These are phyloP conservation scores for Crotalaria pallida DNA, from an alignment of 306 rosid species.

Conservation along the genomic window DNA sequence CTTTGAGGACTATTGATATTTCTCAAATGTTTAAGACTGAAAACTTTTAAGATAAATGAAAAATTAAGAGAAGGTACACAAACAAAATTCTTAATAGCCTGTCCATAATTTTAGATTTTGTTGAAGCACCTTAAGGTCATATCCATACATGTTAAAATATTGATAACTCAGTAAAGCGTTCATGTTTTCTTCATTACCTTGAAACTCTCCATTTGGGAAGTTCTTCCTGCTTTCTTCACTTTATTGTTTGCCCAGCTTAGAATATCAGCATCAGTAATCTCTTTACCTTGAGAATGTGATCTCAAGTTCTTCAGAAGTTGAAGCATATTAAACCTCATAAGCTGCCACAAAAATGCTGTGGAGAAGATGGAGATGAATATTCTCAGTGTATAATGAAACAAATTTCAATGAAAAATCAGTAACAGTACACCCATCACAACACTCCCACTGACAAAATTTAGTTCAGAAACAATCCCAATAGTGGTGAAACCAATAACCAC, in stretches of 20 bases:
- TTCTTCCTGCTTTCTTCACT: constrained; percentile 77
- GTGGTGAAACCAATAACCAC: not conserved
- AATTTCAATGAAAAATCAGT: not conserved
- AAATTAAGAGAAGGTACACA: not conserved
- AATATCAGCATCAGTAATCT: constrained; percentile 87
- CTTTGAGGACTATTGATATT: not conserved
- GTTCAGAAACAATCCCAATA: not conserved
- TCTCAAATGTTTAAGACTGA: not conserved
- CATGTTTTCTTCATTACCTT: constrained; percentile 52
- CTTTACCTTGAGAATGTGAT: constrained; percentile 90
- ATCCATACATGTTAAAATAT: not conserved
- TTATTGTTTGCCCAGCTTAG: constrained; percentile 88
- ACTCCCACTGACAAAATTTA: not conserved
- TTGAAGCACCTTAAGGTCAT: not conserved
- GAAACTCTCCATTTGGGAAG: constrained; percentile 86
- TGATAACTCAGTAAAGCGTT: not conserved
- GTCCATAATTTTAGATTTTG: not conserved
- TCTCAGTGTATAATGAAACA: not conserved
- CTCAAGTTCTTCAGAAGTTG: constrained; percentile 92
- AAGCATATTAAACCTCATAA: constrained; percentile 94
- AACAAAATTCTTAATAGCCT: not conserved
- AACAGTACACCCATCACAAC: not conserved
- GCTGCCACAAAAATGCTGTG: constrained; percentile 93
- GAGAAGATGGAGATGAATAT: constrained; percentile 9
- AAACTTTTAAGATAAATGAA: not conserved